Evolutionary conservation across 495 filamentous ascomycete species (phyloP).

Genomic region (Hapsidospora chrysogenum): DNA sequence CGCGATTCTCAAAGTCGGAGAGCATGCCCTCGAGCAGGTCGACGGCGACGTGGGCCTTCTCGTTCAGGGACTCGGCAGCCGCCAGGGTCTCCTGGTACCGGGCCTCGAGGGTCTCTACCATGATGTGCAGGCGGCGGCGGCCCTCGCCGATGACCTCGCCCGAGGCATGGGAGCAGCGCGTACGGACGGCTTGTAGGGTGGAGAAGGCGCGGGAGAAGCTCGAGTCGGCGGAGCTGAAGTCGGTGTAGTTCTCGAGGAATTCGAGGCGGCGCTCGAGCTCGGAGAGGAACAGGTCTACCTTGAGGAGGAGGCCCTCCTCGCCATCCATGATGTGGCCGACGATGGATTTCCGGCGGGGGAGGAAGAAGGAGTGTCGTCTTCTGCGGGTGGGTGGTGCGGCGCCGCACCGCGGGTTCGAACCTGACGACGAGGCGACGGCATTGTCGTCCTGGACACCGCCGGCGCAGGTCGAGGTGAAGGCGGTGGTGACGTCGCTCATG

Average conservation of each 20-base stretch:
- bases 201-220: constrained; percentile 67
- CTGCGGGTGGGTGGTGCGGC: constrained; percentile 14
- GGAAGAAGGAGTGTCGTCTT: constrained; percentile 50
- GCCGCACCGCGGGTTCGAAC: constrained; percentile 14
- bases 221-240: constrained; percentile 64
- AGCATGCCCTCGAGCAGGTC: constrained; percentile 72
- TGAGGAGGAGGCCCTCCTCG: constrained; percentile 47
- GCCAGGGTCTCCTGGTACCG: constrained; percentile 79
- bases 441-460: background rate
- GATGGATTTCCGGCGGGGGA: constrained; percentile 41
- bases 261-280: constrained; percentile 77
- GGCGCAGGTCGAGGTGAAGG: constrained; percentile 1
- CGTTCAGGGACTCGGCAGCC: constrained; percentile 72
- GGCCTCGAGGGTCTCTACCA: constrained; percentile 87
- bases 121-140: constrained; percentile 62
- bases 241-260: constrained; percentile 77
- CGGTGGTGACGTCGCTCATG: constrained; percentile 2
- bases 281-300: constrained; percentile 81
- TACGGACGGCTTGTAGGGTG: constrained; percentile 72
- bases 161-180: constrained; percentile 78
- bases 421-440: background rate
- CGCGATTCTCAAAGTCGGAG: constrained; percentile 65
- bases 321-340: constrained; percentile 46
- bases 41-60: constrained; percentile 78
- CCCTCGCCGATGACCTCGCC: constrained; percentile 82